Evolutionary conservation across 1,284 basidiomycete species (phyloP), one percentile per base, ranked within the genome.

Genomic region (Ceratobasidium sp.): DNA sequence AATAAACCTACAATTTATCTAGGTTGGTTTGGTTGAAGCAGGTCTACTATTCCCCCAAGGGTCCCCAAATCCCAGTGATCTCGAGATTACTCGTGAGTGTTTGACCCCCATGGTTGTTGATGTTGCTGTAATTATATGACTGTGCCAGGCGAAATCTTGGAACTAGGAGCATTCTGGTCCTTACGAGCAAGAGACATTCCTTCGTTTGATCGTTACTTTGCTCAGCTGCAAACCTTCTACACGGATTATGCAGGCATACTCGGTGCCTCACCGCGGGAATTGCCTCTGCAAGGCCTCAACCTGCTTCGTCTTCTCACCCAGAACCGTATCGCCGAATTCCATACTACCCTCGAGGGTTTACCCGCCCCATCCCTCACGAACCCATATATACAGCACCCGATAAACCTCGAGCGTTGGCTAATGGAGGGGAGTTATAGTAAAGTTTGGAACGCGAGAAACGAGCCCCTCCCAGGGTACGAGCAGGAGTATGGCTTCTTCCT

Each of bases 341-440:
- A 99, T 85, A 98, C 96, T n/a, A 93, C 95, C n/a, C 91, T 99
- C 78, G 98, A 99, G 85, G 94, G 95, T n/a, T 90, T 99, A 27
- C 89, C 91, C 62, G 89, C 92, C 0, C 91, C 94, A 79, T 89
- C 90, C 60, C 90, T 94, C 80, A 88, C 90, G 41, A 95, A 95
- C 84, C 91, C 91, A 20, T 96, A 90, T 84, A 93, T 97, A 81
- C 90, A 90, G 78, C 94, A 96, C 84, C 94, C 95, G 1, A 92
- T 96, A 77, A 95, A 96, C 83, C 89, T 96, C 78, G 98, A 99
- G 85, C 89, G 95, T 68, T 99, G 97, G 95, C 89, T 99, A 78
- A 99, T 99, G 97, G 98, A 99, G 84, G 97, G 97, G 50, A 94
- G 93, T 82, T 99, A 99, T 85, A 96, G 95, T 85, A 98, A 98